These are phyloP conservation scores for Xylaria sp. DNA, from an alignment of 2,329 filamentous ascomycete species.

Conservation along the genomic window DNA sequence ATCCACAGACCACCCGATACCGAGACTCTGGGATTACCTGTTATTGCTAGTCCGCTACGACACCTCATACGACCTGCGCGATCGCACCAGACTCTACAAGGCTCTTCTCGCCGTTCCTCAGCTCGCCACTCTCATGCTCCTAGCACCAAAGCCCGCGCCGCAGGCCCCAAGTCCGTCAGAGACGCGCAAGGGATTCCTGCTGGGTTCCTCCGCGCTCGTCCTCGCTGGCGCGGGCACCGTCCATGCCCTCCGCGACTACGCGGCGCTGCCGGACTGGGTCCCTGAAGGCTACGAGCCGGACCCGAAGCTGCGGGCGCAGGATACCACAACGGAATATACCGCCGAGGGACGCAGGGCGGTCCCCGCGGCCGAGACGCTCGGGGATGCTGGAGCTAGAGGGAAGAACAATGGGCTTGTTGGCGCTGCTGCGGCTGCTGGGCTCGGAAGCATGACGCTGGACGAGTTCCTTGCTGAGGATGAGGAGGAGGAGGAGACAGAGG, in stretches of 20 bases:
- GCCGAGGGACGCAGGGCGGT: slow-evolving; percentile 51
- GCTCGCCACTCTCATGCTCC: slow-evolving; percentile 84
- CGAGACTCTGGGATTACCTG: slow-evolving; percentile 82
- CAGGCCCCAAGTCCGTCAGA: slow-evolving; percentile 90
- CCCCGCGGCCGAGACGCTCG: slow-evolving; percentile 68
- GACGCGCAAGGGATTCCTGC: slow-evolving; percentile 73
- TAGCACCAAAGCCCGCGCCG: slow-evolving; percentile 93
- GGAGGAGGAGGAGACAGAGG: slow-evolving; percentile 55
- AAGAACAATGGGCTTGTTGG: slow-evolving; percentile 54
- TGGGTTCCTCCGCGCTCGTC: slow-evolving; percentile 87
- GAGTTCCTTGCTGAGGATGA: slow-evolving; percentile 83
- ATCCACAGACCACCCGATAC: slow-evolving; percentile 70
- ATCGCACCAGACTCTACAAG: slow-evolving; percentile 87
- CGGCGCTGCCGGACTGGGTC: slow-evolving; percentile 84
- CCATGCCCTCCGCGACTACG: slow-evolving; percentile 79
- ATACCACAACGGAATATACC: slow-evolving; percentile 45
- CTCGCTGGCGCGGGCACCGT: slow-evolving; percentile 76
- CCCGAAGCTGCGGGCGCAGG: slow-evolving; percentile 62
- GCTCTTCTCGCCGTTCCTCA: slow-evolving; percentile 82
- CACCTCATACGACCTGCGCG: slow-evolving; percentile 91
- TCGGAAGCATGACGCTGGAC: slow-evolving; percentile 79
- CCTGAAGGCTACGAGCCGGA: slow-evolving; percentile 80
- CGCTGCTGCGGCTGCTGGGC: slow-evolving; percentile 42
- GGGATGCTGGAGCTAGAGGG: slow-evolving; percentile 54
- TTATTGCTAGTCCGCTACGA: slow-evolving; percentile 89